A percentile compares a stretch with the other conserved stretches of the same genome.
These are phyloP conservation scores for Cornus controversa DNA, from an alignment of 148 eudicot genomes.

Conservation along the genomic window DNA sequence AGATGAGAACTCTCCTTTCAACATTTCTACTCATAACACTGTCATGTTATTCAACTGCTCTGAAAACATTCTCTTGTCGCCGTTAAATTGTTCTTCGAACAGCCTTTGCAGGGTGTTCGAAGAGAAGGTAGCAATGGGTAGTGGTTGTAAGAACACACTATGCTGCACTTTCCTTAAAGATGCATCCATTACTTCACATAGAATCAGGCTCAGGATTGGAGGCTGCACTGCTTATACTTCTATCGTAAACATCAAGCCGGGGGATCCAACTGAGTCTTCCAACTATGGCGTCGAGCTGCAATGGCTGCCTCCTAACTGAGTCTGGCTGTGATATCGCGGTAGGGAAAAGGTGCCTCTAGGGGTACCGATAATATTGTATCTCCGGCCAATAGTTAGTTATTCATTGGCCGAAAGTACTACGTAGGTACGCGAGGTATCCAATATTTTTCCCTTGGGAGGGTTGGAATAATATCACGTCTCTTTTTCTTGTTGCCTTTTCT, in stretches of 20 bases:
- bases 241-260: constrained; percentile 21
- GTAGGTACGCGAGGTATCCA: no score
- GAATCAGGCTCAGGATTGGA: constrained; percentile 30
- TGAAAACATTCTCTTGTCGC: constrained; percentile 24
- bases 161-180: constrained; percentile 32
- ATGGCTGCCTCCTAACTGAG: constrained; percentile 29
- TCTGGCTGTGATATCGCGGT: not conserved
- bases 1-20: constrained; percentile 30
- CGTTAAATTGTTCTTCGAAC: constrained; percentile 27
- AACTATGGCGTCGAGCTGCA: constrained; percentile 34
- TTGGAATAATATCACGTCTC: not conserved
- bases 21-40: constrained; percentile 31
- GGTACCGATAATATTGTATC: no score
- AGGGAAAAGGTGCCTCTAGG: no score
- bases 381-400: no score
- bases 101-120: constrained; percentile 28
- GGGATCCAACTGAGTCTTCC: constrained; percentile 13
- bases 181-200: constrained; percentile 26
- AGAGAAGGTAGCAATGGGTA: constrained; percentile 14
- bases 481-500: not conserved
- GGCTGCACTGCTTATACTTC: constrained; percentile 35
- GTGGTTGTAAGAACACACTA: constrained; percentile 29
- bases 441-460: no score
- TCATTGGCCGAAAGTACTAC: no score
- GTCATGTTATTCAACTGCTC: constrained; percentile 37